These are phyloP conservation scores for Adansonia madagascariensis DNA, from an alignment of 441 rosid genomes.

Conservation along the genomic window DNA sequence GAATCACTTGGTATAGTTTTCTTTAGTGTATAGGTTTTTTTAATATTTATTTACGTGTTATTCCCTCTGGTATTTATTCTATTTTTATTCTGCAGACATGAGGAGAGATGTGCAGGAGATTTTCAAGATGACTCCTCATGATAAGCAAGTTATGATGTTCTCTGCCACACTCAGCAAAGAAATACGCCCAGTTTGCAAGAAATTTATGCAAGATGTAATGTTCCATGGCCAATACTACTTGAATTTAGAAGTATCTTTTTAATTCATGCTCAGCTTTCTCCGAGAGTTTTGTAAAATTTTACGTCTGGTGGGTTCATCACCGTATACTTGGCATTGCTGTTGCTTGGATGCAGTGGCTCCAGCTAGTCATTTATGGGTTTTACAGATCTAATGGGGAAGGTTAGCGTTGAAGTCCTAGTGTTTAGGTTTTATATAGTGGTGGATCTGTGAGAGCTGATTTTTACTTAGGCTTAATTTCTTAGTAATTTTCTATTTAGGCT, in stretches of 20 bases:
- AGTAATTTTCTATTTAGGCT: background rate
- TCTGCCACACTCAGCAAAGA: conserved; percentile 99
- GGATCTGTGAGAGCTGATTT: conserved; percentile 18
- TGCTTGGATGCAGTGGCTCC: conserved; percentile 28
- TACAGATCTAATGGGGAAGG: conserved; percentile 30
- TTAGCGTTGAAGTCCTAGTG: background rate
- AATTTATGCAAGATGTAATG: conserved; percentile 99
- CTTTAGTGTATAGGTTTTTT: background rate
- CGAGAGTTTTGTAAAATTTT: conserved; percentile 38
- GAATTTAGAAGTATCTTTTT: conserved; percentile 58
- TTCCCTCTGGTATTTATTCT: background rate
- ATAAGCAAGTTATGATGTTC: conserved; percentile 99
- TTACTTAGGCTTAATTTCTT: background rate
- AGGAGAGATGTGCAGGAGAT: conserved; percentile 96
- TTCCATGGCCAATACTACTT: conserved; percentile 63
- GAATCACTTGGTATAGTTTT: conserved; percentile 81
- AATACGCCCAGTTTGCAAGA: conserved; percentile 99
- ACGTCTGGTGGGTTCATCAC: conserved; percentile 34
- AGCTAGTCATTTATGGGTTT: conserved; percentile 23
- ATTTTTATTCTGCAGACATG: conserved; percentile 64
- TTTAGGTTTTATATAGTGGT: background rate
- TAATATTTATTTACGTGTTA: background rate
- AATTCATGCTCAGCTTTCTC: conserved; percentile 49
- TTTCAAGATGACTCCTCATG: conserved; percentile 99
- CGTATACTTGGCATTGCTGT: conserved; percentile 23